Conservation (phyloP, 306 rosid genomes). For the Acmispon strigosus region DNA sequence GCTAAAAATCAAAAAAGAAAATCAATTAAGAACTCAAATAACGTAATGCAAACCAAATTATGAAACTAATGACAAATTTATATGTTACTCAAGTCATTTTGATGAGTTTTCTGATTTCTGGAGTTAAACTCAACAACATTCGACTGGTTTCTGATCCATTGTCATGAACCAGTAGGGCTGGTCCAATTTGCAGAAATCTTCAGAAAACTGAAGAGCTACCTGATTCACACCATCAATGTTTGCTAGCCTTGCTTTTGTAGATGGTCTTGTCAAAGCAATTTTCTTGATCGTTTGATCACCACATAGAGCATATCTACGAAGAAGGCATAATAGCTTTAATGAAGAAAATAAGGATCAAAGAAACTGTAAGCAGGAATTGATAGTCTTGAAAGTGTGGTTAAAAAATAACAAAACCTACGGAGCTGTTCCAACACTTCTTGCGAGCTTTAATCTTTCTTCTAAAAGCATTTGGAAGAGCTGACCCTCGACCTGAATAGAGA, state of each 20-base stretch:
- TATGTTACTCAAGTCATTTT: conserved; percentile 5
- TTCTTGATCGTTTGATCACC: conserved; percentile 77
- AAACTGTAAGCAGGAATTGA: background rate
- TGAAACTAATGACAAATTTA: background rate
- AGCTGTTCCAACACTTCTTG: conserved; percentile 73
- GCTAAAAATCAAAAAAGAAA: background rate
- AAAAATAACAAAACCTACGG: conserved; percentile 46
- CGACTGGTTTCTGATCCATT: background rate
- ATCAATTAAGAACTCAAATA: background rate
- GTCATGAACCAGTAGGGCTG: conserved; percentile 1
- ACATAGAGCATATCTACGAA: conserved; percentile 75
- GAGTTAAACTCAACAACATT: background rate
- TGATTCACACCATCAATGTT: conserved; percentile 90
- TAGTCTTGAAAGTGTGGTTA: conserved; percentile 4
- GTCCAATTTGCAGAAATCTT: conserved; percentile 1
- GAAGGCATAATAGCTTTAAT: background rate
- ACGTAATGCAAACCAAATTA: background rate
- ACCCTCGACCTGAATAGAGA: conserved; percentile 50
- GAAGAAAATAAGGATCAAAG: background rate
- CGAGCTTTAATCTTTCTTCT: conserved; percentile 82
- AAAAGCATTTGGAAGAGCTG: conserved; percentile 65
- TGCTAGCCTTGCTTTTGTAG: conserved; percentile 83
- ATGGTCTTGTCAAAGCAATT: conserved; percentile 76
- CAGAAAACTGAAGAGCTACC: conserved; percentile 35
- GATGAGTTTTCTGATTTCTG: background rate